Evolutionary conservation across 2,329 filamentous ascomycete species (phyloP), one percentile per base, ranked within the genome.

Genomic region (Neodidymelliopsis sp.): DNA sequence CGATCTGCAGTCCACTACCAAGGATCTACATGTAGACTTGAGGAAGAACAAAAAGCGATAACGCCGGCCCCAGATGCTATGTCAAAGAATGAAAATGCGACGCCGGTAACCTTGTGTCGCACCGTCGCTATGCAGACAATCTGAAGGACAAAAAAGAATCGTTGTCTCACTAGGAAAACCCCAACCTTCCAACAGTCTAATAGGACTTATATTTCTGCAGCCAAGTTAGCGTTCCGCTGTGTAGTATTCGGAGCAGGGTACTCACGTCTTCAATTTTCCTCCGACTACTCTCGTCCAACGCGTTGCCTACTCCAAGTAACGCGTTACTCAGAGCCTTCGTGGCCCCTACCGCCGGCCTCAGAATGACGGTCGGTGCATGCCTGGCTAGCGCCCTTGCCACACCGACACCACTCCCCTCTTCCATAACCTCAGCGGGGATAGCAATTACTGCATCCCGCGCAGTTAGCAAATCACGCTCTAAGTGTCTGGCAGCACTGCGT

Each of bases 361-460:
- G 84, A 40, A 99, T 88, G 15, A 97, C 90, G 0, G 92, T 97
- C n/a, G 94, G 94, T 22, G 92, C 91, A 60, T 90, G 84, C 70
- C 83, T 87, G 53, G 87, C 81, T 13, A 99, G 85, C 1, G 88
- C 92, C 64, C 79, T 85, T 11, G 91, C 90, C 1, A 89, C 91
- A 2, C 90, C 91, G 30, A 86, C 84, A 1, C 93, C 92, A 50
- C 85, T 91, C 16, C 85, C 84, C 63, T 89, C 91, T 65, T 97
- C 91, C 79, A 96, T 87, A 1, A 96, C 84, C 69, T 97, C 93
- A 0, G 88, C 90, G 0, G 94, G 93, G 19, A 99, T 90, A 1
- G 93, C 94, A 62, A 99, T 93, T 49, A 99, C 91, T 8, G 93
- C 94, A 74, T 99, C 91, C 47, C 87, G 81, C 0, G 94, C 90